Evolutionary conservation across 345 rosid species (phyloP).

Genomic region (Brassica rapa): DNA sequence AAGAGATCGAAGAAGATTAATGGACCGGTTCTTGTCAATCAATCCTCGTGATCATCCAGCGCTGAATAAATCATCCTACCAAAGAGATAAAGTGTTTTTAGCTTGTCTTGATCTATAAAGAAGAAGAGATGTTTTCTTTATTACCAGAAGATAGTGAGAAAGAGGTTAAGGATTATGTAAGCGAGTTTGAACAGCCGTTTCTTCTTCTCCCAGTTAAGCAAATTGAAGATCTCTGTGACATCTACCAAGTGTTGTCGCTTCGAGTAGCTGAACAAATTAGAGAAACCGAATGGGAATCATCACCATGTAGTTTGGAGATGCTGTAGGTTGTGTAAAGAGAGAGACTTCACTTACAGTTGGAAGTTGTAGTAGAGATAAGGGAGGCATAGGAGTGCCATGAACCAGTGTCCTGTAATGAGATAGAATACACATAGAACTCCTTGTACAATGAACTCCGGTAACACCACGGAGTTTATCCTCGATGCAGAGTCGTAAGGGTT

Average conservation of each 20-base stretch:
- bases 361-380: constrained; percentile 71
- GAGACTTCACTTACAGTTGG: constrained; percentile 51
- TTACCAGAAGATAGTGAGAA: constrained; percentile 86
- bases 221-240: constrained; percentile 94
- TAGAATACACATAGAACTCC: constrained; percentile 56
- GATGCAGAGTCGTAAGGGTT: constrained; percentile 74
- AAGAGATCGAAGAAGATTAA: not conserved
- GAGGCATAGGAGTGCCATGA: constrained; percentile 55
- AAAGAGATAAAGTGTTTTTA: constrained; percentile 17
- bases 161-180: constrained; percentile 68
- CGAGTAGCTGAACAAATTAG: constrained; percentile 55
- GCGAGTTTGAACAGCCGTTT: constrained; percentile 82
- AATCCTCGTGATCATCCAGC: constrained; percentile 45
- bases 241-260: constrained; percentile 69
- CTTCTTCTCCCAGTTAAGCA: constrained; percentile 88
- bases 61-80: constrained; percentile 67
- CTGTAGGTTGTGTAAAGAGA: not conserved
- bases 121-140: not conserved
- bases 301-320: not conserved
- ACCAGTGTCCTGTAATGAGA: constrained; percentile 72
- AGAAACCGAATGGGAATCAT: not conserved
- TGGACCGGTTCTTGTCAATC: not conserved
- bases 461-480: constrained; percentile 56
- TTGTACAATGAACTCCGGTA: constrained; percentile 63
- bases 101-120: constrained; percentile 12